A percentile compares a stretch with the other conserved stretches of the same genome.
These are phyloP conservation scores for Monascus purpureus DNA, from an alignment of 495 filamentous ascomycete species.

Conservation along the genomic window DNA sequence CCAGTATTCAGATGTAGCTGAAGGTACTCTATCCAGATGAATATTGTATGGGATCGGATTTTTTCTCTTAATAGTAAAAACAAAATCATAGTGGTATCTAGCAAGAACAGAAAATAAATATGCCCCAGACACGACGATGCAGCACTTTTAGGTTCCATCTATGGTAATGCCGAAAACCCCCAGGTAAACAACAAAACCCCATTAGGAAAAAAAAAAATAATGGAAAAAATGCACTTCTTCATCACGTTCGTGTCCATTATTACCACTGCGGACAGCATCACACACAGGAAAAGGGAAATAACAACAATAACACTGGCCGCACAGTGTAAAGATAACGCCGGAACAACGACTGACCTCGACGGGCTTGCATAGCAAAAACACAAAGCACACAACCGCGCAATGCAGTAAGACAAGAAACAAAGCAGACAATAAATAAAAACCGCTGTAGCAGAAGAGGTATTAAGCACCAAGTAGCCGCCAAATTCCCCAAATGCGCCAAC, in stretches of 20 bases:
- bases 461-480: conserved; percentile 20
- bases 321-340: too few relatives aligned
- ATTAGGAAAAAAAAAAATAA: not conserved
- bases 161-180: not conserved
- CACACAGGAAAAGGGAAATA: too few relatives aligned
- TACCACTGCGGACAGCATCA: too few relatives aligned
- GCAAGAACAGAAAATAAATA: too few relatives aligned
- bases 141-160: not conserved
- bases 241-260: too few relatives aligned
- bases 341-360: conserved; percentile 5
- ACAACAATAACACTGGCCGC: too few relatives aligned
- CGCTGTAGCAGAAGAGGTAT: conserved; percentile 16
- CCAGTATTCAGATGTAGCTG: too few relatives aligned
- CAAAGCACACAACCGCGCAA: conserved; percentile 18
- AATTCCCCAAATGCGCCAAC: conserved; percentile 27
- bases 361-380: conserved; percentile 9
- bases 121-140: too few relatives aligned
- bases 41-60: too few relatives aligned
- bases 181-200: conserved; percentile 1
- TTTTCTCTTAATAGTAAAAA: too few relatives aligned
- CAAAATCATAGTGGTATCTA: too few relatives aligned
- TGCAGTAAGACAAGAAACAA: conserved; percentile 13
- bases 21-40: too few relatives aligned
- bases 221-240: not conserved
- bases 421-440: conserved; percentile 12